Evolutionary conservation across 1,284 basidiomycete species (phyloP).

Genomic region (Fomitopsis betulina): DNA sequence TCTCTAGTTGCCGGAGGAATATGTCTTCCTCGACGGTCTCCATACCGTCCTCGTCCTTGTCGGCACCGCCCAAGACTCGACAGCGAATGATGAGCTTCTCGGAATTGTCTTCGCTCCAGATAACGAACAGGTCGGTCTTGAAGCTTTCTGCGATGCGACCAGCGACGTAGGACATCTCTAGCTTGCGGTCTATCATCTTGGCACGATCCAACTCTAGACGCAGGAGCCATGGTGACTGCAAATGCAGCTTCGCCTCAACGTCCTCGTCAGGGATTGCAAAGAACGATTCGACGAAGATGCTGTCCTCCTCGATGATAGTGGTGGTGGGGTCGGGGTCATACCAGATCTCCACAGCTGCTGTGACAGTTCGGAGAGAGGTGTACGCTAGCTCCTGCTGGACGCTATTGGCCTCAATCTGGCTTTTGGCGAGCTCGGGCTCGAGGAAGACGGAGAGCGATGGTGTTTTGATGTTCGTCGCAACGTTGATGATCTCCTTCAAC

Average conservation of each 20-base stretch:
- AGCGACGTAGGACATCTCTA: conserved; percentile 95
- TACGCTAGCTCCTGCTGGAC: conserved; percentile 93
- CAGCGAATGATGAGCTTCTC: conserved; percentile 97
- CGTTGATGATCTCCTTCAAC: conserved; percentile 98
- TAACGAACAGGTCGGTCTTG: conserved; percentile 95
- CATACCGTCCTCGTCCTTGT: conserved; percentile 86
- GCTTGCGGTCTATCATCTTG: conserved; percentile 96
- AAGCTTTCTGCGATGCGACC: conserved; percentile 93
- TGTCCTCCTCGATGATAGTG: conserved; percentile 96
- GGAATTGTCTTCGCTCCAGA: conserved; percentile 98
- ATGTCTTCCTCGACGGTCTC: conserved; percentile 88
- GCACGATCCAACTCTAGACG: conserved; percentile 96
- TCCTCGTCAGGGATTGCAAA: conserved; percentile 99
- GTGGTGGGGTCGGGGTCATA: conserved; percentile 93
- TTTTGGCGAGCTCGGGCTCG: conserved; percentile 63
- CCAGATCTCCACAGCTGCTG: conserved; percentile 95
- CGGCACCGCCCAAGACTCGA: conserved; percentile 84
- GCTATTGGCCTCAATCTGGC: conserved; percentile 69
- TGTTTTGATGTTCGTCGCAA: conserved; percentile 98
- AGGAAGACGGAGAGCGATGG: conserved; percentile 93
- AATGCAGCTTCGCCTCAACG: conserved; percentile 85
- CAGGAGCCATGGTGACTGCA: conserved; percentile 96
- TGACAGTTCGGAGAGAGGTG: conserved; percentile 93
- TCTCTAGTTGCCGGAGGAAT: conserved; percentile 94
- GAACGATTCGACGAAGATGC: conserved; percentile 97